Conservation (phyloP, 345 rosid species). For the Syzygium aromaticum region DNA sequence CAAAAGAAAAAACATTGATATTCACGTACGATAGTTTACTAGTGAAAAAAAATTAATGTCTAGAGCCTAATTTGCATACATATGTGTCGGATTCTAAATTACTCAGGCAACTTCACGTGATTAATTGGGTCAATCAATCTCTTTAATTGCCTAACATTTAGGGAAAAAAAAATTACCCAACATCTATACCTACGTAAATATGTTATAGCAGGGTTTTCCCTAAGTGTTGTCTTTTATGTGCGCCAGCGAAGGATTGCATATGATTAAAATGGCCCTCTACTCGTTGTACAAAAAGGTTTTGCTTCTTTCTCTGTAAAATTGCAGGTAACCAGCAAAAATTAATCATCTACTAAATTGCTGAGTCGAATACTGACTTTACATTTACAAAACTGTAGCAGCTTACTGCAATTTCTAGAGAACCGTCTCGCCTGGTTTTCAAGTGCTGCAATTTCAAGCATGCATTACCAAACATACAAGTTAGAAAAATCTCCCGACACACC, state of each 20-base stretch:
- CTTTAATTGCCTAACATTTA: background rate
- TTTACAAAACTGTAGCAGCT: background rate
- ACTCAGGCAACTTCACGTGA: rapidly evolving
- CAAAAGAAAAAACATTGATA: background rate
- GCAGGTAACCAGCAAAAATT: background rate
- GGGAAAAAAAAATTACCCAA: background rate
- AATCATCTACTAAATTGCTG: background rate
- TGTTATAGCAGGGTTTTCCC: background rate
- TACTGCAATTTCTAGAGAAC: background rate
- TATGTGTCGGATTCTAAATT: background rate
- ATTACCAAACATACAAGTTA: background rate
- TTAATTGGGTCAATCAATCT: background rate
- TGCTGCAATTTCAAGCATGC: background rate
- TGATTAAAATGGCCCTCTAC: background rate
- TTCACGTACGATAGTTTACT: background rate
- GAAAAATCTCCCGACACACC: background rate
- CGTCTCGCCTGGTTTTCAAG: background rate
- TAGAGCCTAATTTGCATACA: background rate
- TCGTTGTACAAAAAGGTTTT: background rate
- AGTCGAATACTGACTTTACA: background rate
- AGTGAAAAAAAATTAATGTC: background rate
- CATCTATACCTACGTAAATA: background rate
- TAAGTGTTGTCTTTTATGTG: background rate
- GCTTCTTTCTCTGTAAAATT: background rate
- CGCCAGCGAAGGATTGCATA: background rate